phyloP scores from a whole-genome alignment of 2,329 filamentous ascomycete species.

The Paecilomyces fulvus region DNA sequence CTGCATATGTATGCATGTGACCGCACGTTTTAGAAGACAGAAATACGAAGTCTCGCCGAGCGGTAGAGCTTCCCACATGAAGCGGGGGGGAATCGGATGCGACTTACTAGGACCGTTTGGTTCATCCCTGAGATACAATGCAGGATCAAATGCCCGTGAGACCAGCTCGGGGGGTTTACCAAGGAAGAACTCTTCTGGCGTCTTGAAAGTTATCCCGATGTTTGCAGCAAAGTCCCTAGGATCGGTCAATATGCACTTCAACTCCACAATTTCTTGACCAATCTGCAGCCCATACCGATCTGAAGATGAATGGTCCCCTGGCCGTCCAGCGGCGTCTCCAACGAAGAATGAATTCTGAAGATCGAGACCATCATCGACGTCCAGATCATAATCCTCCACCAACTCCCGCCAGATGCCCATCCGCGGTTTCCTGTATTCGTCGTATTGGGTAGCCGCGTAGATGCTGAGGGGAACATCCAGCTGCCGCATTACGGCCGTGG shows the following conservation, averaged over 20 bases:
- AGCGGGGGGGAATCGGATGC: neutral
- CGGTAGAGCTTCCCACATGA: neutral
- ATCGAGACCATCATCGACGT: constrained; percentile 53
- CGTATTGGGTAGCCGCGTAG: constrained; percentile 78
- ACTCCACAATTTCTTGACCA: neutral
- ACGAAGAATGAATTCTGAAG: constrained; percentile 69
- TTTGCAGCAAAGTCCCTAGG: constrained; percentile 75
- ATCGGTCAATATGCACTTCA: constrained; percentile 9
- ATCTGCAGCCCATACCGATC: constrained; percentile 41
- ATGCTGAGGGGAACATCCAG: constrained; percentile 64
- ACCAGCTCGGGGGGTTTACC: constrained; percentile 58
- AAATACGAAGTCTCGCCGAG: neutral
- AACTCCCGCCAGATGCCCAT: constrained; percentile 78
- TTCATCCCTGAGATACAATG: constrained; percentile 39
- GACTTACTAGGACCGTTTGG: constrained; percentile 26
- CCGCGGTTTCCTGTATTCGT: constrained; percentile 79
- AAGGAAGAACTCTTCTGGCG: constrained; percentile 89
- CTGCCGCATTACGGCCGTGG: constrained; percentile 57
- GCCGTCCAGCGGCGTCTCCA: constrained; percentile 65
- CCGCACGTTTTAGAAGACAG: neutral
- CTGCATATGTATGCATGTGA: neutral
- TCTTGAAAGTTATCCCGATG: constrained; percentile 68
- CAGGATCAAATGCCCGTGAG: constrained; percentile 62
- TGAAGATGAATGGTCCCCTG: constrained; percentile 51
- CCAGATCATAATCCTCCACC: constrained; percentile 52